Evolutionary conservation across 2,329 filamentous ascomycete genomes (phyloP).

Genomic region (Trichoderma oligosporum): DNA sequence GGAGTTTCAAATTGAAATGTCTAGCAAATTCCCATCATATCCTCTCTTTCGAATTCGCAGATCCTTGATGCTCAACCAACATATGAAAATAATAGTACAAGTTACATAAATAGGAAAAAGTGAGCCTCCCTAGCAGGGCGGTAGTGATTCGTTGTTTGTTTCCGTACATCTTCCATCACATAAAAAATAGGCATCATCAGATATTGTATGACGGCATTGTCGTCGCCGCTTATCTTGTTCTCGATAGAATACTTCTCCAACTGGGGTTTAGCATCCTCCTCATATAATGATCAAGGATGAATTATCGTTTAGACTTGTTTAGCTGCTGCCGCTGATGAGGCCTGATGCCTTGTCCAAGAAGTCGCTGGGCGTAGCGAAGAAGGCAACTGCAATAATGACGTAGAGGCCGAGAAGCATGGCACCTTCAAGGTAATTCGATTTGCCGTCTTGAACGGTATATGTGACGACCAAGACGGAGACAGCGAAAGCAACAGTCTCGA

Average conservation of each 20-base stretch:
- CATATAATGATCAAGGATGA: neutral
- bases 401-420: conserved; percentile 60
- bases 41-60: neutral
- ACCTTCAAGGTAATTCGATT: conserved; percentile 79
- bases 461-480: conserved; percentile 72
- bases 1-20: neutral
- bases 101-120: neutral
- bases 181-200: neutral
- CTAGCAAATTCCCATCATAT: neutral
- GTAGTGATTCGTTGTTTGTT: neutral
- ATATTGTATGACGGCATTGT: neutral
- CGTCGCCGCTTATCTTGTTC: neutral
- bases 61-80: neutral
- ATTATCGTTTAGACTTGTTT: neutral
- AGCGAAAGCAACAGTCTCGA: conserved; percentile 75
- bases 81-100: conserved; percentile 5
- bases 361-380: conserved; percentile 52
- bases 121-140: neutral
- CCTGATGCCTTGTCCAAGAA: conserved; percentile 40
- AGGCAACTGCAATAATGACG: conserved; percentile 57
- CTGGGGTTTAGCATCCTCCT: neutral
- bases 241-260: neutral
- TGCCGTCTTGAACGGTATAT: conserved; percentile 75
- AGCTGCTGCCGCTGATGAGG: neutral
- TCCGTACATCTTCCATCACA: neutral